Evolutionary conservation across 345 rosid species (phyloP), one percentile per base, ranked within the genome.

Genomic region (Laguncularia racemosa): DNA sequence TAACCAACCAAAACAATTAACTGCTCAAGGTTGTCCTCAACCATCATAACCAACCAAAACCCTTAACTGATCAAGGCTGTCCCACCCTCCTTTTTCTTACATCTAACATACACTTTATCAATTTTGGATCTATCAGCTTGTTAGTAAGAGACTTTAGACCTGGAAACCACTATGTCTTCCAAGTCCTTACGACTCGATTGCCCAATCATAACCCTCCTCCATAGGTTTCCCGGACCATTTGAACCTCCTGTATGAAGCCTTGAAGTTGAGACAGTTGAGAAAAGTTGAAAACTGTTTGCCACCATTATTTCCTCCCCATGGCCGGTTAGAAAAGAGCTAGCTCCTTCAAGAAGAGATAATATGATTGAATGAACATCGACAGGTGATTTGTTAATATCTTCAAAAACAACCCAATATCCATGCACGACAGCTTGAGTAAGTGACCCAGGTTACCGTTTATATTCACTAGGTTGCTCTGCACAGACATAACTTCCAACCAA

Each of bases 361-460:
- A 92, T 71, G 47, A 84, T 71, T 26, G 95, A 78, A 48, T 83
- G 85, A 53, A 89, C 91, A 77, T 92, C 98, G 40, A 93, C 70
- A 43, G 95, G 83, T 66, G 96, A 95, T 78, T 83, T 89, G 76
- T 92, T 93, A 63, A 92, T 86, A 77, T 84, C 91, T 78, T 92
- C 98, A 56, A 92, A 81, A 46, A 92, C 95, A 66, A 92, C 89
- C 98, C 98, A 92, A 64, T 68, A 79, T 58, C 98, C 98, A 68
- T 77, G 73, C 52, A 78, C 63, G 72, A 85, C 66, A 66, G 98
- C 98, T 96, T 92, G 98, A 33, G 88, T 82, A 65, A 92, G 93
- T 15, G 97, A 83, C 40, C 98, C 98, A 65, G 91, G 96, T 64
- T 89, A 97, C 98, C 98, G 89, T 75, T 71, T 84, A 76, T 89